Evolutionary conservation across 2,329 filamentous ascomycete species (phyloP).

Genomic region (Colletotrichum liriopes): DNA sequence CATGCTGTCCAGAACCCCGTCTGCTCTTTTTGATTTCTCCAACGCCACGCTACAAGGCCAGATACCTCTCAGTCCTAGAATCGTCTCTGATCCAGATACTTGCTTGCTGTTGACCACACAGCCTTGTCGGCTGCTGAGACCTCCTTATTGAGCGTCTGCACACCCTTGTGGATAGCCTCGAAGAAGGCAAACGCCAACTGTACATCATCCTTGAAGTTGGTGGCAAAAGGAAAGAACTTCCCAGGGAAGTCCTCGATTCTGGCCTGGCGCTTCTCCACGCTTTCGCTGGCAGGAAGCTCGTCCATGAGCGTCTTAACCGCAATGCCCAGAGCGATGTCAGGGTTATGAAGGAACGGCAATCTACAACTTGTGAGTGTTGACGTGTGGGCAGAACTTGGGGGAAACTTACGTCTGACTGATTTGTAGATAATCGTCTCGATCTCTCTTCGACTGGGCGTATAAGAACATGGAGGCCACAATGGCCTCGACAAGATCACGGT

Average conservation of each 20-base stretch:
- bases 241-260: slow-evolving; percentile 67
- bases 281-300: slow-evolving; percentile 75
- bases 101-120: slow-evolving; percentile 70
- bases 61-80: slow-evolving; percentile 50
- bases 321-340: slow-evolving; percentile 83
- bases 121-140: slow-evolving; percentile 63
- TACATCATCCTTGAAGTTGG: slow-evolving; percentile 73
- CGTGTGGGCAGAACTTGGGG: slow-evolving; percentile 36
- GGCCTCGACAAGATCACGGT: slow-evolving; percentile 89
- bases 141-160: slow-evolving; percentile 68
- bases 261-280: slow-evolving; percentile 60
- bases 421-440: slow-evolving; percentile 75
- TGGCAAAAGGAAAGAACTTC: slow-evolving; percentile 72
- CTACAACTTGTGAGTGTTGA: slow-evolving; percentile 52
- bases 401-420: slow-evolving; percentile 79
- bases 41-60: slow-evolving; percentile 41
- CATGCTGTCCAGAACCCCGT: slow-evolving; percentile 29
- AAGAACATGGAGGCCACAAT: slow-evolving; percentile 86
- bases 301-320: slow-evolving; percentile 86
- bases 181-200: slow-evolving; percentile 72
- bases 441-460: slow-evolving; percentile 82
- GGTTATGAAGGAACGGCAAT: slow-evolving; percentile 78
- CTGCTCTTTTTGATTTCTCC: slow-evolving; percentile 41
- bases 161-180: slow-evolving; percentile 69
- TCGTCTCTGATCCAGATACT: slow-evolving; percentile 65